Evolutionary conservation across 805 yeast genomes (phyloP), one percentile per base, ranked within the genome.

Genomic region (Saturnispora hagleri): DNA sequence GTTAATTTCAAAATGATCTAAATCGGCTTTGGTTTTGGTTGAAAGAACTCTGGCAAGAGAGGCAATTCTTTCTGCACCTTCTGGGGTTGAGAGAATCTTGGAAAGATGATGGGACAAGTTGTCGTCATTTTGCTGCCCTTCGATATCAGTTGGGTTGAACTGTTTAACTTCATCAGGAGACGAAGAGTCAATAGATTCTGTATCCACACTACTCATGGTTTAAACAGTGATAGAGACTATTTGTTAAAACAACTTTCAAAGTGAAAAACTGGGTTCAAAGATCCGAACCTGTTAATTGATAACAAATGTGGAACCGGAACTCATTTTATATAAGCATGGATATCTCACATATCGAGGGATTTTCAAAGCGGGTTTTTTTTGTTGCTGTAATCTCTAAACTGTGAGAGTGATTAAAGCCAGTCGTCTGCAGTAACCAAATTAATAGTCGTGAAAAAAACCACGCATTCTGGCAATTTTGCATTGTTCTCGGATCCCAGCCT

Each of bases 1-100:
- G 46, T 74, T 67, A 38, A 76, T 65, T 60, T 74, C 78, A 52
- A 77, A 71, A 33, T 62, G 58, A 42, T 72, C 73, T 62, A 73
- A 64, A 55, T 76, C 72, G 40, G 68, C 69, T 52, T 72, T 72
- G 22, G 79, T 73, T 61, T 73, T 73, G 13, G 77, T 73, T 9
- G 81, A 76, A 43, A 77, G 58, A 43, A 72, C 72, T 65, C 79
- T 72, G 3, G 80, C 75, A 54, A 77, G 64, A n/a, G 79, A 68
- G 56, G 72, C 77, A 51, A 77, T 64, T 58, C 69, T 71, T 46
- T 62, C 58, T 13, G 58, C 53, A 54, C 66, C 67, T 45, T 60
- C 59, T 10, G 63, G 60, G 5, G 62, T 56, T 7, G 60, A 58
- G 22, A 63, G 47, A 26, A 63, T 62, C 38, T 56, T 53, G 9